Conservation (phyloP, 768 basidiomycete species). For the Rhodotorula diobovata region DNA sequence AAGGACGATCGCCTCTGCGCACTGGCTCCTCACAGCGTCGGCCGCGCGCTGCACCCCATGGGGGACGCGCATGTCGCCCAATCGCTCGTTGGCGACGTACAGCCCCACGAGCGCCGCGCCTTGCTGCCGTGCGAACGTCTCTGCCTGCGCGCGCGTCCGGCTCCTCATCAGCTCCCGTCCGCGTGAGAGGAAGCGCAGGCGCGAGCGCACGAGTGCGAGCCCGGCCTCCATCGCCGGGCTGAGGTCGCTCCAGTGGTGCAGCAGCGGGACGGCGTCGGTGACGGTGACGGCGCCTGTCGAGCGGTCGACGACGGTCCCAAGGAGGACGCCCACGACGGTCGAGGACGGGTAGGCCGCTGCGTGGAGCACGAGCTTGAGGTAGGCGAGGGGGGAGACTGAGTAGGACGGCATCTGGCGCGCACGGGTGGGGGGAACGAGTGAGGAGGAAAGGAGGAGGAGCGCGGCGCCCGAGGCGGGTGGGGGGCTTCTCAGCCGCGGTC, state of each 20-base stretch:
- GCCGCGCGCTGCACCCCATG: conserved; percentile 65
- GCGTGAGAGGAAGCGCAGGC: neutral
- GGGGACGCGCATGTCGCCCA: conserved; percentile 60
- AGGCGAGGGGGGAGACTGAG: neutral
- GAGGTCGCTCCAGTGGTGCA: conserved; percentile 79
- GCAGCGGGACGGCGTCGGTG: conserved; percentile 66
- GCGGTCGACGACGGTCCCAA: conserved; percentile 54
- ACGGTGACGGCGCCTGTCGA: conserved; percentile 45
- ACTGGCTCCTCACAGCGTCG: conserved; percentile 56
- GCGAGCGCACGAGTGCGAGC: conserved; percentile 26
- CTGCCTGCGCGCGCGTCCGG: conserved; percentile 32
- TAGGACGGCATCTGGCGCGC: neutral
- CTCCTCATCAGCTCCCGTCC: neutral
- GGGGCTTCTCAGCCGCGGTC: too few relatives aligned
- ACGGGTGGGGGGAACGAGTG: neutral
- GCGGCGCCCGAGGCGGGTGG: too few relatives aligned
- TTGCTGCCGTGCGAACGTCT: conserved; percentile 32
- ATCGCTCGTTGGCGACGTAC: conserved; percentile 48
- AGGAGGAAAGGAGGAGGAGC: neutral
- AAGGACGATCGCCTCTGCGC: conserved; percentile 63
- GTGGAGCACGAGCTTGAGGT: conserved; percentile 55
- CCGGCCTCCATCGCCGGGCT: conserved; percentile 81
- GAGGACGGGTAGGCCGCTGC: conserved; percentile 72
- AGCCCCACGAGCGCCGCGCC: conserved; percentile 35
- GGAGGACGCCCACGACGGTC: conserved; percentile 70